These are phyloP conservation scores for Coemansia sp. DNA, from an alignment of 192 early-diverging fungal species.

Conservation along the genomic window DNA sequence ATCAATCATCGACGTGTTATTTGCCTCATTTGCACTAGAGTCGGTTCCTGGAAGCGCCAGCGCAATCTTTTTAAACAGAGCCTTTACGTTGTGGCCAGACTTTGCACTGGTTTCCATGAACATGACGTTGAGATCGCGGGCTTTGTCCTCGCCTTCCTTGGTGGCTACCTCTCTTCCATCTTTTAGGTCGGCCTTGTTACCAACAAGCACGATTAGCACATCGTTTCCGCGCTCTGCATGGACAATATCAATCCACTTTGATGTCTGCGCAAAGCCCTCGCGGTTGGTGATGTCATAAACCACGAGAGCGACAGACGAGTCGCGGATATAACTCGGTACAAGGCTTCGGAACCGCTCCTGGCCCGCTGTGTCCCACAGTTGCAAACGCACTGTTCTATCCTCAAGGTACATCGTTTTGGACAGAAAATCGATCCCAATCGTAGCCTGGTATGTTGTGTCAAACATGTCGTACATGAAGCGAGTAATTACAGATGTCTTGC, in stretches of 20 bases:
- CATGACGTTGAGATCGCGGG: conserved; percentile 94
- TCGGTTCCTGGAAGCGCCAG: conserved; percentile 81
- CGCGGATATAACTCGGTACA: conserved; percentile 97
- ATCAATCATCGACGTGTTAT: conserved; percentile 56
- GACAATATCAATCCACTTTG: conserved; percentile 99
- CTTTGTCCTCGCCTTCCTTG: conserved; percentile 97
- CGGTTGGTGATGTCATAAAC: conserved; percentile 98
- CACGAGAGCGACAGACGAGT: conserved; percentile 95
- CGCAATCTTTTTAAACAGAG: conserved; percentile 95
- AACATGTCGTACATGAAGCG: conserved; percentile 99
- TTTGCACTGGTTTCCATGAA: conserved; percentile 99
- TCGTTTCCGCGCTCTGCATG: conserved; percentile 96
- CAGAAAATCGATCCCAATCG: conserved; percentile 99
- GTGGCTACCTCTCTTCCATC: conserved; percentile 93
- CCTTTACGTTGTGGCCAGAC: conserved; percentile 98
- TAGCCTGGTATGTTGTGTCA: conserved; percentile 96
- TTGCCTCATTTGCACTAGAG: conserved; percentile 58
- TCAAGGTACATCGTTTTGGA: conserved; percentile 99
- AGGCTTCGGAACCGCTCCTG: conserved; percentile 97
- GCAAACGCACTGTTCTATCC: conserved; percentile 94
- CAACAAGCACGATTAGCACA: conserved; percentile 97
- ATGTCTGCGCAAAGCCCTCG: conserved; percentile 93
- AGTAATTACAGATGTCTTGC: conserved; percentile 98
- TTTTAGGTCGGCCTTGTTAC: conserved; percentile 98
- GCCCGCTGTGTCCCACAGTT: conserved; percentile 99